Evolutionary conservation across 1,284 basidiomycete genomes (phyloP).

Genomic region (Paramarasmius palmivorus): DNA sequence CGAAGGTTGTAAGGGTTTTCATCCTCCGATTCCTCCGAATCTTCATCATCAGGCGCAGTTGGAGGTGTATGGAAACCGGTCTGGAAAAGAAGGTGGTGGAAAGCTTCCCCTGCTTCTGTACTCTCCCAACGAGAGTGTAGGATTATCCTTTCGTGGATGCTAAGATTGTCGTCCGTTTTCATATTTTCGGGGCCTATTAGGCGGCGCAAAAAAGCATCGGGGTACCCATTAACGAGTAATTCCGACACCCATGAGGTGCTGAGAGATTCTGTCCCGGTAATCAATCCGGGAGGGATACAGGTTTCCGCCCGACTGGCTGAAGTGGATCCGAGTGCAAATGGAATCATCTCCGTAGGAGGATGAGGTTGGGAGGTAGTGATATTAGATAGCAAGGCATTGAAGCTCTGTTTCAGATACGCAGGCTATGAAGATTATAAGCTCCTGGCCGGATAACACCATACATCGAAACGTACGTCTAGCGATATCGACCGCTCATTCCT

Average conservation of each 20-base stretch:
- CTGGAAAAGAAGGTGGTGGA: conserved; percentile 22
- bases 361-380: background rate
- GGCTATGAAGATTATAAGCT: background rate
- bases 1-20: conserved; percentile 9
- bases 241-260: conserved; percentile 6
- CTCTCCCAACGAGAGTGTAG: conserved; percentile 22
- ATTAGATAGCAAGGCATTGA: background rate
- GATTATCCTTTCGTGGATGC: conserved; percentile 11
- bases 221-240: conserved; percentile 6
- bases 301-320: background rate
- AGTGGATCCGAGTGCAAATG: background rate
- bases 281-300: background rate
- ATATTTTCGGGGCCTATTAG: conserved; percentile 14
- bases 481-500: background rate
- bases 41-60: background rate
- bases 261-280: background rate
- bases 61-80: background rate
- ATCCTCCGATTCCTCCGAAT: background rate
- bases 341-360: background rate
- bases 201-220: conserved; percentile 5
- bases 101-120: conserved; percentile 28
- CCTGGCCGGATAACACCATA: background rate
- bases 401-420: background rate
- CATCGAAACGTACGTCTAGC: conserved; percentile 6
- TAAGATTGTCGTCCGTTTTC: conserved; percentile 11